Evolutionary conservation across 1,139 yeast species (phyloP), one percentile per base, ranked within the genome.

Genomic region (Starmera stellimalicola): DNA sequence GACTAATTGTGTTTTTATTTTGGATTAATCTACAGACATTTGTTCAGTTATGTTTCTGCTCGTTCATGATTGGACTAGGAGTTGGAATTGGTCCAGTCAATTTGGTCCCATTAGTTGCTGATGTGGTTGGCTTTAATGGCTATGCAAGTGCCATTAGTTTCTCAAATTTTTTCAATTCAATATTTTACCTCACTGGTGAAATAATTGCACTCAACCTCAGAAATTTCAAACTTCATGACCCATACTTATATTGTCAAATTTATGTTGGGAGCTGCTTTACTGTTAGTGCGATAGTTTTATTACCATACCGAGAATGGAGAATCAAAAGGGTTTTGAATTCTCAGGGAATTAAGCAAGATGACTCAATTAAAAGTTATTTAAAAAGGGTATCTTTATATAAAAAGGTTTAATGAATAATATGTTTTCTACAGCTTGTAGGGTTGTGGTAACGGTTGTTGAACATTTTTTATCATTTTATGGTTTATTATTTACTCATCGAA

Each of bases 81-180:
- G 53, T 70, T 34, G 83, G 82, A 15, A 59, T 75, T 12, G 73
- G 74, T 12, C 66, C 77, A 39, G 68, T 74, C 3, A 65, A 71
- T 58, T 58, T 68, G 31, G 70, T 70, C 27, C 71, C 81, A 1
- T 45, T 77, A 38, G 65, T 70, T 1, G 65, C 72, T 8, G 81
- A 74, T 45, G 56, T 57, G 26, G 64, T 61, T 16, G 65, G 63
- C 3, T 51, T 57, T 15, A 55, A 57, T 10, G 37, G 39, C 4
- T 50, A 57, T 34, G 48, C 61, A 4, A 53, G 64, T 22, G 66
- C 63, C 1, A 40, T 54, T 7, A 47, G 61, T 5, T 48, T 48
- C 17, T 40, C 52, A 9, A 52, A 52, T 33, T 33, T 56, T n/a
- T 42, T 47, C 8, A 51, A 52, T 24, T 64, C 60, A 10, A 26